Conservation (phyloP, 1,284 basidiomycete species). For the Wolfiporia cocos region DNA sequence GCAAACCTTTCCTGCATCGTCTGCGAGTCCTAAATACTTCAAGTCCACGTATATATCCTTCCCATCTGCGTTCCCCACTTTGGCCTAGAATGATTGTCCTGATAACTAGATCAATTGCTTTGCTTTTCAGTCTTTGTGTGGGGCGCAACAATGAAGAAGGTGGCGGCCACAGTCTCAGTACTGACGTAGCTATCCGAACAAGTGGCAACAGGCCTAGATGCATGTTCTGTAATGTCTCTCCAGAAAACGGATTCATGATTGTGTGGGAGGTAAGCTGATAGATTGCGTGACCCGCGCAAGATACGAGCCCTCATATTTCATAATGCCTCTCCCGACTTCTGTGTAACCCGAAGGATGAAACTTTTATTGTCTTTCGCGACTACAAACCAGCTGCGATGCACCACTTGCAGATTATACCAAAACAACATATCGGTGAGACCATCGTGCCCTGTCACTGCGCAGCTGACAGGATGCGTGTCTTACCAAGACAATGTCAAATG, state of each 20-base stretch:
- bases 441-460: not conserved
- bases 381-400: conserved; percentile 51
- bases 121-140: no score
- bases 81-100: no score
- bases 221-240: conserved; percentile 51
- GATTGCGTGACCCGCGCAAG: not conserved
- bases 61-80: no score
- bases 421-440: conserved; percentile 47
- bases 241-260: conserved; percentile 52
- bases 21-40: no score
- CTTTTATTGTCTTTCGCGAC: conserved; percentile 61
- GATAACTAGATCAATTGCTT: no score
- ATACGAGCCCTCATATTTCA: not conserved
- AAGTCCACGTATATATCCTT: no score
- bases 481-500: conserved; percentile 17
- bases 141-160: no score
- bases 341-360: conserved; percentile 26
- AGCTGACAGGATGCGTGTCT: not conserved
- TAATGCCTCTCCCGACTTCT: no score
- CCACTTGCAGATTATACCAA: conserved; percentile 65
- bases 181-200: no score
- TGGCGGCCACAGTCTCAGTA: no score
- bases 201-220: conserved; percentile 19
- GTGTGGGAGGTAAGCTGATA: conserved; percentile 45
- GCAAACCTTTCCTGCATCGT: no score